A percentile compares a stretch with the other conserved stretches of the same genome.
Evolutionary conservation across 2,329 filamentous ascomycete genomes (phyloP).

Genomic region (Pseudogymnoascus sp.): DNA sequence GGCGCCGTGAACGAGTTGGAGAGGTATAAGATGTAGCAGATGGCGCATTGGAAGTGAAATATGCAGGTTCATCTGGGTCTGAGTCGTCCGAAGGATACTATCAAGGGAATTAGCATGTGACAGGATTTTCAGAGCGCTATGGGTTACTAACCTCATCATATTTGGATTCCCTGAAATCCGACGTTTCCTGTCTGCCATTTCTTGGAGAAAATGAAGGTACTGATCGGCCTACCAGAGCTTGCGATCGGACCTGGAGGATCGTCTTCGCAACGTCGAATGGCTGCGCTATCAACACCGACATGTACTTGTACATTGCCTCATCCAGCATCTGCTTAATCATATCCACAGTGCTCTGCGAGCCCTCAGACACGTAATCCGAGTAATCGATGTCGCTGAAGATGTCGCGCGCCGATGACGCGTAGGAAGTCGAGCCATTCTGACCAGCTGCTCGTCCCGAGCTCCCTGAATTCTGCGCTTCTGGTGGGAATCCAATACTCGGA

Average conservation of each 20-base stretch:
- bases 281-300: constrained; percentile 78
- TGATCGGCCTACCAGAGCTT: constrained; percentile 30
- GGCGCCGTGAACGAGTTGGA: constrained; percentile 31
- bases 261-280: constrained; percentile 97
- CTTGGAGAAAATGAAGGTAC: constrained; percentile 15
- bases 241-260: constrained; percentile 67
- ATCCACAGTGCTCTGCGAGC: constrained; percentile 65
- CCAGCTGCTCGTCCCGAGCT: constrained; percentile 19
- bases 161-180: constrained; percentile 20
- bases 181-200: constrained; percentile 16
- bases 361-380: constrained; percentile 73
- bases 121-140: neutral
- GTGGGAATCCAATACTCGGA: constrained; percentile 54
- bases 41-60: constrained; percentile 62
- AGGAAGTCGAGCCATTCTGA: constrained; percentile 36
- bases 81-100: constrained; percentile 54
- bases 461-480: constrained; percentile 32
- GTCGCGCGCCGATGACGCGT: constrained; percentile 64
- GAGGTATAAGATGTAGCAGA: constrained; percentile 32
- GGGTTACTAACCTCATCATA: constrained; percentile 21
- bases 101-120: constrained; percentile 4
- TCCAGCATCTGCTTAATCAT: constrained; percentile 72
- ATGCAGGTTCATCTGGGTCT: constrained; percentile 70
- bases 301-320: constrained; percentile 86
- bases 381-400: constrained; percentile 89